phyloP scores from a whole-genome alignment of 129 eudicot genomes.

The Pseudognaphalium luteoalbum region DNA sequence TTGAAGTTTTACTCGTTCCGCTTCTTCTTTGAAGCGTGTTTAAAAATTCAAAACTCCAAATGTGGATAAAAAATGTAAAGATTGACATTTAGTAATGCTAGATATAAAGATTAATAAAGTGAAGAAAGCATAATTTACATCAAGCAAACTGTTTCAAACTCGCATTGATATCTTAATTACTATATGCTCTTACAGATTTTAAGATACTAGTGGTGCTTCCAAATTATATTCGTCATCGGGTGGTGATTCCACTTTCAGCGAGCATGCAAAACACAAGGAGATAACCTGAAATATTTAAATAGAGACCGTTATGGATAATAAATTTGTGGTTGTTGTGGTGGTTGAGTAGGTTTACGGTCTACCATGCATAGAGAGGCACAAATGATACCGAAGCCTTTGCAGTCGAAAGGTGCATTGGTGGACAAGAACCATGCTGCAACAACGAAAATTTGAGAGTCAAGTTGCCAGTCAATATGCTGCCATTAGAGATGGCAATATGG shows the following conservation, averaged over 20 bases:
- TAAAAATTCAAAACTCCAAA: background rate
- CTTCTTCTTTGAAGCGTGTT: background rate
- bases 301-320: background rate
- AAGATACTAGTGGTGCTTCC: slow-evolving; percentile 71
- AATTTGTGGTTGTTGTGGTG: slow-evolving; percentile 22
- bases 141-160: slow-evolving; percentile 11
- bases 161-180: slow-evolving; percentile 7
- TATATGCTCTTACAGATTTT: slow-evolving; percentile 26
- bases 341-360: slow-evolving; percentile 42
- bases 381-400: slow-evolving; percentile 90
- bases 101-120: background rate
- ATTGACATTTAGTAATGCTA: background rate
- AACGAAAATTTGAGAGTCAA: slow-evolving; percentile 8
- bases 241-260: slow-evolving; percentile 49
- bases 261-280: slow-evolving; percentile 60
- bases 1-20: background rate
- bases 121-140: slow-evolving; percentile 24
- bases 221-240: slow-evolving; percentile 41
- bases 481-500: background rate
- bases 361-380: slow-evolving; percentile 82
- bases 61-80: background rate
- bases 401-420: slow-evolving; percentile 74
- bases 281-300: slow-evolving; percentile 46
- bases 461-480: background rate
- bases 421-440: slow-evolving; percentile 90